Conservation (phyloP, 2,329 filamentous ascomycete genomes). For the Microdochium paspali region DNA sequence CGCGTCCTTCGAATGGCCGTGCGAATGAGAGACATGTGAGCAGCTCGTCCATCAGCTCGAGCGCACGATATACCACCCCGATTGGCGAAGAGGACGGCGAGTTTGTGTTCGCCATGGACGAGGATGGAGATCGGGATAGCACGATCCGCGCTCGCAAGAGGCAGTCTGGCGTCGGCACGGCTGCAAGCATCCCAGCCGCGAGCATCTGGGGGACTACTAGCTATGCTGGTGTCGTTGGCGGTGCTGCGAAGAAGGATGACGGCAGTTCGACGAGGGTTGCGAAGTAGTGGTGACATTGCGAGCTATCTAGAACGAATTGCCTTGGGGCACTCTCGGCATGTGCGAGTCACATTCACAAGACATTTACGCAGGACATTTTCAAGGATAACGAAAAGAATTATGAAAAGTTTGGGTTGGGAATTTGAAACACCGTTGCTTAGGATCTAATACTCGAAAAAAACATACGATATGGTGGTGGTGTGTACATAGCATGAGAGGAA, state of each 20-base stretch:
- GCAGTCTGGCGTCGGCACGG: slow-evolving; percentile 28
- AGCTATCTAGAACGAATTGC: no score
- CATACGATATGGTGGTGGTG: background rate
- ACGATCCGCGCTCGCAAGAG: slow-evolving; percentile 37
- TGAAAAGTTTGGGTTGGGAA: background rate
- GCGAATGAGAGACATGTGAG: slow-evolving; percentile 49
- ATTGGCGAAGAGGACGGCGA: slow-evolving; percentile 57
- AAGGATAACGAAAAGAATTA: no score
- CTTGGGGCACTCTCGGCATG: no score
- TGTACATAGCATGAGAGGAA: background rate
- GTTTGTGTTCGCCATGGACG: slow-evolving; percentile 59
- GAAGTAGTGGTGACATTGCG: background rate
- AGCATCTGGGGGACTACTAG: slow-evolving; percentile 22
- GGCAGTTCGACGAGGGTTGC: background rate
- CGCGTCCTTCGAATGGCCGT: slow-evolving; percentile 30
- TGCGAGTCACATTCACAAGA: background rate
- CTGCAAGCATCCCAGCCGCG: slow-evolving; percentile 14
- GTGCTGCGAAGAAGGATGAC: slow-evolving; percentile 17
- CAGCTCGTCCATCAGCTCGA: slow-evolving; percentile 47
- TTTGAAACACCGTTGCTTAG: background rate
- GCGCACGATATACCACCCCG: slow-evolving; percentile 51
- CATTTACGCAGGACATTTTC: background rate
- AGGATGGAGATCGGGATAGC: slow-evolving; percentile 43
- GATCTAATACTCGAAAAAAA: background rate
- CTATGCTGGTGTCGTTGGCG: slow-evolving; percentile 20